A percentile compares a stretch with the other conserved stretches of the same genome.
These are phyloP conservation scores for Mycena capillaripes DNA, from an alignment of 768 basidiomycete genomes.

Conservation along the genomic window DNA sequence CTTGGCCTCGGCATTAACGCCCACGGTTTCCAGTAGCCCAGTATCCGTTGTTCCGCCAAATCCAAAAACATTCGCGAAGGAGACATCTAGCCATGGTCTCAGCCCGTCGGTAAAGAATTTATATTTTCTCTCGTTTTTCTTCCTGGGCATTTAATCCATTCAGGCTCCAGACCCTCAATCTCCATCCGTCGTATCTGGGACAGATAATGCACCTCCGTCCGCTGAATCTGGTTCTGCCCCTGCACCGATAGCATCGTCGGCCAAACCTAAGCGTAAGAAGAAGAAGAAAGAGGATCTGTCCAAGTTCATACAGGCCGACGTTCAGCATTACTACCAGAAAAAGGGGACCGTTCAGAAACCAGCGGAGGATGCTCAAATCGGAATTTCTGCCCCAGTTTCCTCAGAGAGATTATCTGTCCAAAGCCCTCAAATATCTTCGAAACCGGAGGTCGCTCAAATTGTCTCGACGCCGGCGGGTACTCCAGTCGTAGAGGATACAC, in stretches of 20 bases:
- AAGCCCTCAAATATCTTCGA: not conserved
- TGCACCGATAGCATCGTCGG: not conserved
- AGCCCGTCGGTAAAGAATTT: conserved; percentile 4
- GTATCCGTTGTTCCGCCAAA: no score
- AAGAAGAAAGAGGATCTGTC: conserved; percentile 48
- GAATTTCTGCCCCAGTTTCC: not conserved
- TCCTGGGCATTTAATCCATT: not conserved
- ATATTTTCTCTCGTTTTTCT: not conserved
- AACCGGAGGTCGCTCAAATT: not conserved
- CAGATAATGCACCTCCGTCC: conserved; percentile 1
- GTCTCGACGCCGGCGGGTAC: not conserved
- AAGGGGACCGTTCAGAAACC: not conserved
- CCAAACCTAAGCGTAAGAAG: conserved; percentile 28
- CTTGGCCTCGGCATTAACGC: conserved; percentile 29
- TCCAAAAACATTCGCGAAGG: no score
- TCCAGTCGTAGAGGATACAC: not conserved
- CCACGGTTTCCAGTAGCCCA: not conserved
- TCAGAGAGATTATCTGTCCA: no score
- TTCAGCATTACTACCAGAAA: conserved; percentile 39
- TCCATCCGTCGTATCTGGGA: not conserved
- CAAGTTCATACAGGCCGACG: conserved; percentile 46
- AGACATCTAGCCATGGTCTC: not conserved
- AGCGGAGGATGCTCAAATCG: not conserved
- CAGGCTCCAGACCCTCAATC: not conserved
- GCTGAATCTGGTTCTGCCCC: conserved; percentile 7